Conservation (phyloP, 495 filamentous ascomycete genomes). For the Penicillium cataractarum region DNA sequence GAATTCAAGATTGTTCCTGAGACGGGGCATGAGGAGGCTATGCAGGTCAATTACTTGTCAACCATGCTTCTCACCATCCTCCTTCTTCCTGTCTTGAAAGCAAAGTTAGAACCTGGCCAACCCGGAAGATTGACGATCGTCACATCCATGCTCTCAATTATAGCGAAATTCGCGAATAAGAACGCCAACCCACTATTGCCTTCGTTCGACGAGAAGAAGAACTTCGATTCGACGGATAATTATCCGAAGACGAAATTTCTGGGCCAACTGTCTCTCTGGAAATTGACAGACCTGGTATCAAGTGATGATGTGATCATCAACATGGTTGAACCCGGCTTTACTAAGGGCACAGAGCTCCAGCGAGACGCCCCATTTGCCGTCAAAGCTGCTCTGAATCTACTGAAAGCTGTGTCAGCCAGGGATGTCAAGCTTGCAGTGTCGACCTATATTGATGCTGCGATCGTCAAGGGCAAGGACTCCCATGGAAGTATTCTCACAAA, state of each 20-base stretch:
- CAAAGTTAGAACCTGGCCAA: slow-evolving; percentile 26
- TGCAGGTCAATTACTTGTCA: slow-evolving; percentile 45
- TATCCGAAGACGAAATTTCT: slow-evolving; percentile 51
- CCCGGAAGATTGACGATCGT: slow-evolving; percentile 47
- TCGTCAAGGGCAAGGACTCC: slow-evolving; percentile 47
- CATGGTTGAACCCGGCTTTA: slow-evolving; percentile 48
- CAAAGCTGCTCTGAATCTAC: slow-evolving; percentile 17
- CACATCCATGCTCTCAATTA: slow-evolving; percentile 37
- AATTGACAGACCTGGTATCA: slow-evolving; percentile 44
- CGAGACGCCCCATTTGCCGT: slow-evolving; percentile 30
- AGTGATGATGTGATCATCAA: slow-evolving; percentile 52
- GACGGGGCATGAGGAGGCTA: slow-evolving; percentile 46
- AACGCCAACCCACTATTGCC: slow-evolving; percentile 40
- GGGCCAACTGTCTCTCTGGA: slow-evolving; percentile 43
- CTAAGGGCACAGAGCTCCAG: slow-evolving; percentile 44
- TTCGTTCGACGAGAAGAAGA: slow-evolving; percentile 46
- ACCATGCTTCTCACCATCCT: slow-evolving; percentile 52
- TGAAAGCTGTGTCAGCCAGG: slow-evolving; percentile 32
- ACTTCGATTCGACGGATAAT: slow-evolving; percentile 33
- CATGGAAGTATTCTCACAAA: slow-evolving; percentile 48
- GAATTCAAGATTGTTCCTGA: slow-evolving; percentile 29
- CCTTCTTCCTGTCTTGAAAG: slow-evolving; percentile 52
- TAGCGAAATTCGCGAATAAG: slow-evolving; percentile 36
- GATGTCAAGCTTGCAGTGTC: slow-evolving; percentile 47
- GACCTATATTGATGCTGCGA: slow-evolving; percentile 43